phyloP scores from a whole-genome alignment of 345 rosid species.

The Theobroma cacao region DNA sequence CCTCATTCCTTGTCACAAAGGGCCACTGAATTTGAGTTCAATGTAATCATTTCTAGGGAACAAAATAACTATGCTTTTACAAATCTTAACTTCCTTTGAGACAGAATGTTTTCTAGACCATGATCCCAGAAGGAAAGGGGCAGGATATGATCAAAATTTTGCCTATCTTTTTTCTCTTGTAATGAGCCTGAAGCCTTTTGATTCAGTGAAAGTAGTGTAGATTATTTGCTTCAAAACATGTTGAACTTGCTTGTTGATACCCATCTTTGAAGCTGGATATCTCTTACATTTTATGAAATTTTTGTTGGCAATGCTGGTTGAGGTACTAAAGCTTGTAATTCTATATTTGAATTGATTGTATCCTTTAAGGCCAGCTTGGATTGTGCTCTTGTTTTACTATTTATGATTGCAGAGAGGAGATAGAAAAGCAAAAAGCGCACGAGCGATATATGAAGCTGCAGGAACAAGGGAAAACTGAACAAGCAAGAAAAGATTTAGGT shows the following conservation, averaged over 20 bases:
- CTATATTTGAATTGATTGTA: background rate
- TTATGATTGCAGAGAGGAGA: slow-evolving; percentile 65
- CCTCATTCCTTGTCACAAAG: too few species aligned
- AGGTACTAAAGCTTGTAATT: background rate
- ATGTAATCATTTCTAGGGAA: too few species aligned
- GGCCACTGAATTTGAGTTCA: too few species aligned
- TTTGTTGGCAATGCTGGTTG: background rate
- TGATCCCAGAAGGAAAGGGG: too few species aligned
- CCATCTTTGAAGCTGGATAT: background rate
- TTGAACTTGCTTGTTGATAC: background rate
- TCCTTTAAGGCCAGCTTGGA: background rate
- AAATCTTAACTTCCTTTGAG: too few species aligned
- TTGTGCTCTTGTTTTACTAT: background rate
- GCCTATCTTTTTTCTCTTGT: too few species aligned
- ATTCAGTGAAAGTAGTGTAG: too few species aligned
- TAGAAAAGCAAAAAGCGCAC: slow-evolving; percentile 93
- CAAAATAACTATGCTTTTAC: too few species aligned
- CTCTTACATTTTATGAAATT: background rate
- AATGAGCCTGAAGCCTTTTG: too few species aligned
- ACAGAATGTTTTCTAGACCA: too few species aligned
- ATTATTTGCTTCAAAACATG: too few species aligned
- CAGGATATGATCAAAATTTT: too few species aligned
- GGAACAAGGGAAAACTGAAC: slow-evolving; percentile 98
- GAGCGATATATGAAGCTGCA: slow-evolving; percentile 98
- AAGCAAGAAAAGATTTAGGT: slow-evolving; percentile 94